Conservation (phyloP, 805 yeast species). For the Candida ficus region DNA sequence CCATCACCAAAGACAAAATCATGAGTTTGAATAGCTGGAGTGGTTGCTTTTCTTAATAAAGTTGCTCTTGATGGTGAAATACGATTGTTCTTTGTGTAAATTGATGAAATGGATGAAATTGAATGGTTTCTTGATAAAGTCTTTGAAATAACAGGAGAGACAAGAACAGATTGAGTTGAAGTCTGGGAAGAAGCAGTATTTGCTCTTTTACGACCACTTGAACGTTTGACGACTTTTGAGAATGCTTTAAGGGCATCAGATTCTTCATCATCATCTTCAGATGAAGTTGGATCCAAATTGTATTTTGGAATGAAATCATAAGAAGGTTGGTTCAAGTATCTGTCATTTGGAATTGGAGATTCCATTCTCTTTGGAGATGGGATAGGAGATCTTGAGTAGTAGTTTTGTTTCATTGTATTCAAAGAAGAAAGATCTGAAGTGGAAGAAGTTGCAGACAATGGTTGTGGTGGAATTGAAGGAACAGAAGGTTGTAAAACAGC, state of each 20-base stretch:
- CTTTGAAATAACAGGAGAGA: slow-evolving; percentile 5
- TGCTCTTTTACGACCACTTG: slow-evolving; percentile 22
- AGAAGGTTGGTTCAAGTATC: slow-evolving; percentile 1
- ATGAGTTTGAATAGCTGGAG: slow-evolving; percentile 14
- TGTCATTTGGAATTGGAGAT: slow-evolving; percentile 12
- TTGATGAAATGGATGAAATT: slow-evolving; percentile 20
- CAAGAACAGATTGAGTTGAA: slow-evolving; percentile 7
- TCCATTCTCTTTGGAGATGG: slow-evolving; percentile 24
- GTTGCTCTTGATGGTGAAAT: slow-evolving; percentile 20
- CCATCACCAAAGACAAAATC: slow-evolving; percentile 20
- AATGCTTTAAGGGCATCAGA: slow-evolving; percentile 23
- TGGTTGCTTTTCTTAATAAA: slow-evolving; percentile 17
- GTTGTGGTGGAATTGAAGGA: not conserved
- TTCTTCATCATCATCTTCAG: slow-evolving; percentile 13
- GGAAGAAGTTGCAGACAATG: slow-evolving; percentile 22
- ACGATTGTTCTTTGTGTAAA: slow-evolving; percentile 11
- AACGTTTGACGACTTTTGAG: slow-evolving; percentile 16
- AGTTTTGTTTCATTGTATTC: slow-evolving; percentile 9
- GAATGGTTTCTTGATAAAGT: slow-evolving; percentile 20
- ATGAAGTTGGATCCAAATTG: slow-evolving; percentile 10
- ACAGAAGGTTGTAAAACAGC: slow-evolving; percentile 15
- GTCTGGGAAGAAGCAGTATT: slow-evolving; percentile 20
- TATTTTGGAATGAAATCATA: slow-evolving; percentile 7
- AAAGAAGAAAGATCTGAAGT: slow-evolving; percentile 19
- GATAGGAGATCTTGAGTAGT: slow-evolving; percentile 17